Evolutionary conservation across 257 asterid genomes (phyloP).

Genomic region (Capsicum pubescens): DNA sequence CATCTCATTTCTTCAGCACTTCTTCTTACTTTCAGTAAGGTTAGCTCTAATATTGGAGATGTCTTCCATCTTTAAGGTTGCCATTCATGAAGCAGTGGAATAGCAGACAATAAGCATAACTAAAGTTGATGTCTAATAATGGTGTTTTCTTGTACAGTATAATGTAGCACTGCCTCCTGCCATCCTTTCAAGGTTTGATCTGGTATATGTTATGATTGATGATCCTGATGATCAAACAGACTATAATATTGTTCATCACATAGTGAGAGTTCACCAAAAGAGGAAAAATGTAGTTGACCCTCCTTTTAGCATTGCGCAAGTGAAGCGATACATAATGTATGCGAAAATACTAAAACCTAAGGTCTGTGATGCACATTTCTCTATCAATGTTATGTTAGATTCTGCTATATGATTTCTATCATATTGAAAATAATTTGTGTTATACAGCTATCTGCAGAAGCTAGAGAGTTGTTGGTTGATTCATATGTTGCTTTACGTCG

Average conservation of each 20-base stretch:
- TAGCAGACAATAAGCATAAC: slow-evolving; percentile 99
- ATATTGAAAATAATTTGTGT: slow-evolving; percentile 33
- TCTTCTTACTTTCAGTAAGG: slow-evolving; percentile 15
- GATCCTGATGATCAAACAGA: slow-evolving; percentile 96
- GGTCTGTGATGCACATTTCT: slow-evolving; percentile 45
- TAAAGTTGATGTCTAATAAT: slow-evolving; percentile 64
- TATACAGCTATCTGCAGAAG: slow-evolving; percentile 77
- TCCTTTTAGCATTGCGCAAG: slow-evolving; percentile 74
- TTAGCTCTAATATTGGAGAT: slow-evolving; percentile 17
- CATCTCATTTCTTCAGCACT: slow-evolving; percentile 5
- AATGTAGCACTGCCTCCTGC: slow-evolving; percentile 99
- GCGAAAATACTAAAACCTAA: slow-evolving; percentile 92
- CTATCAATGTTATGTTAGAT: neutral
- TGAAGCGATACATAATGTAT: slow-evolving; percentile 85
- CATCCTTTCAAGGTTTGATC: slow-evolving; percentile 96
- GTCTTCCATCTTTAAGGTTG: slow-evolving; percentile 62
- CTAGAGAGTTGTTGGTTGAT: slow-evolving; percentile 79
- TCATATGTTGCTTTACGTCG: slow-evolving; percentile 90
- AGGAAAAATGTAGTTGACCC: slow-evolving; percentile 83
- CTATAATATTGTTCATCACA: slow-evolving; percentile 90
- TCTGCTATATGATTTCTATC: neutral
- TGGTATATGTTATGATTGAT: slow-evolving; percentile 96
- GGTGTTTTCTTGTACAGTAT: slow-evolving; percentile 61
- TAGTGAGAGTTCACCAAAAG: slow-evolving; percentile 92
- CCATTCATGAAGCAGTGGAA: slow-evolving; percentile 99